Percentiles rank a stretch among this genome's conserved stretches.
These are phyloP conservation scores for Echeveria elegans DNA, from an alignment of 164 flowering plant species.

Conservation along the genomic window DNA sequence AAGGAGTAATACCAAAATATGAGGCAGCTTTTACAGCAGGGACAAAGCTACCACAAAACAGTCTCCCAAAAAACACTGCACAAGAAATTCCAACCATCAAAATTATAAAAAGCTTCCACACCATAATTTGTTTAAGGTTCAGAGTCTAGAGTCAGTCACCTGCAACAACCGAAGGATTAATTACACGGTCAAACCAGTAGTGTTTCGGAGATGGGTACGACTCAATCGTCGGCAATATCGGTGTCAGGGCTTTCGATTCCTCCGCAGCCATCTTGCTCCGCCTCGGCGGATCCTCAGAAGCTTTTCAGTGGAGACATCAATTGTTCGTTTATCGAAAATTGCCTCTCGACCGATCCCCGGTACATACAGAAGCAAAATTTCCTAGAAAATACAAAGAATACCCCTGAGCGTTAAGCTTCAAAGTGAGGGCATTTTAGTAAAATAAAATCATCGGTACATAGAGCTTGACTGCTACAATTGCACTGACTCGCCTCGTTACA, in stretches of 20 bases:
- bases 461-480: too few relatives aligned
- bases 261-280: slow-evolving; percentile 6
- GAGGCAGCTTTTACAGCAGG: slow-evolving; percentile 4
- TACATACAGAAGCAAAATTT: too few relatives aligned
- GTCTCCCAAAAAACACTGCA: slow-evolving; percentile 1
- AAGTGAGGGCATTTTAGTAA: too few relatives aligned
- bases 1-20: slow-evolving; percentile 1
- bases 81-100: background rate
- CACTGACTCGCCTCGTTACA: too few relatives aligned
- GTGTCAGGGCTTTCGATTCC: background rate
- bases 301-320: background rate
- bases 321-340: too few relatives aligned
- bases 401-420: too few relatives aligned
- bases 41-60: slow-evolving; percentile 1
- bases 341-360: too few relatives aligned
- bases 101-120: background rate
- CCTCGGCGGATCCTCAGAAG: background rate
- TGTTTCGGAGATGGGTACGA: slow-evolving; percentile 2
- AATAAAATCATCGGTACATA: too few relatives aligned
- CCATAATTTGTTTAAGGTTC: background rate
- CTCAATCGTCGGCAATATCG: background rate
- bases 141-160: background rate
- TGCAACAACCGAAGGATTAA: background rate
- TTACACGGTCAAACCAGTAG: slow-evolving; percentile 4
- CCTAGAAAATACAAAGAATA: too few relatives aligned